Conservation (phyloP, 2,329 filamentous ascomycete genomes). For the Parastagonospora nodorum region DNA sequence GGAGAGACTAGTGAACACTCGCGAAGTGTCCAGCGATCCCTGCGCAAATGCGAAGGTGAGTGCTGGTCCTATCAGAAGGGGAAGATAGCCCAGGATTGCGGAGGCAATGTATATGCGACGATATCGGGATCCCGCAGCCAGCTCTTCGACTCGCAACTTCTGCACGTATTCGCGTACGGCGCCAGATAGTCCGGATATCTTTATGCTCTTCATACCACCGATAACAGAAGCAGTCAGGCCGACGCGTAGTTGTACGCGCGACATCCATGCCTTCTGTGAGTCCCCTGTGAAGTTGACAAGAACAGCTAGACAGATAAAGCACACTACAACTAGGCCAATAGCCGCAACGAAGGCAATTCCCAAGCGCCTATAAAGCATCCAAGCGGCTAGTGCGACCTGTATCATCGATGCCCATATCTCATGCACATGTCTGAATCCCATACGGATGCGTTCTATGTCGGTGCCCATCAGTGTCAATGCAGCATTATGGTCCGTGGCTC, state of each 20-base stretch:
- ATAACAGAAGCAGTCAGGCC: constrained; percentile 37
- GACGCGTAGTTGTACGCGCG: constrained; percentile 31
- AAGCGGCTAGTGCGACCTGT: constrained; percentile 15
- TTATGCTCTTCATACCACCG: constrained; percentile 48
- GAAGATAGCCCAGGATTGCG: constrained; percentile 9
- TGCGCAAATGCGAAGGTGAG: constrained; percentile 11
- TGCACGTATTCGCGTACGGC: constrained; percentile 41
- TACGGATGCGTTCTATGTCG: constrained; percentile 26
- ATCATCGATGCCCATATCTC: constrained; percentile 25
- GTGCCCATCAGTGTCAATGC: constrained; percentile 33
- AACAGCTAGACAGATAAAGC: constrained; percentile 22
- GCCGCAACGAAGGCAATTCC: constrained; percentile 27
- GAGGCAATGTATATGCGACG: constrained; percentile 14
- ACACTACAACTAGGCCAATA: constrained; percentile 21
- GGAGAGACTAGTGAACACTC: constrained; percentile 13
- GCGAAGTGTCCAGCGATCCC: constrained; percentile 7
- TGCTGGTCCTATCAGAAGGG: constrained; percentile 7
- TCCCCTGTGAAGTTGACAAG: constrained; percentile 28
- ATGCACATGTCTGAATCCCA: constrained; percentile 19
- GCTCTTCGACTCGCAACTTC: constrained; percentile 42
- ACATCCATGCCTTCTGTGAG: constrained; percentile 32
- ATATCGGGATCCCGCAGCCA: constrained; percentile 18
- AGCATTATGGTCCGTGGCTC: background rate
- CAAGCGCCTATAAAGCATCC: constrained; percentile 24
- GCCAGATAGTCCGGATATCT: constrained; percentile 46